Evolutionary conservation across 2,329 filamentous ascomycete genomes (phyloP).

Genomic region (Geosmithia morbida): DNA sequence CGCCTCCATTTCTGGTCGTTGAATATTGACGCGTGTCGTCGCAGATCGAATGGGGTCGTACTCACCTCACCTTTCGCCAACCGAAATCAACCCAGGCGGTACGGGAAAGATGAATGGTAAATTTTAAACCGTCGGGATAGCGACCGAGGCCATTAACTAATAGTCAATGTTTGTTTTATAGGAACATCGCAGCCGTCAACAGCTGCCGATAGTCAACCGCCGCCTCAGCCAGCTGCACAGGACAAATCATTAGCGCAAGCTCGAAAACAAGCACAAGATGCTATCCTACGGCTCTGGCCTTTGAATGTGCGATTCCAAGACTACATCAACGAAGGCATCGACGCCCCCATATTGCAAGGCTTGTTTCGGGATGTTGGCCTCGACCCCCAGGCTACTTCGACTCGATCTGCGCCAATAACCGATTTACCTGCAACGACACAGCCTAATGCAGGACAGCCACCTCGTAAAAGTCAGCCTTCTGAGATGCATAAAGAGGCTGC

Average conservation of each 20-base stretch:
- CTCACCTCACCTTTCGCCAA: slow-evolving; percentile 34
- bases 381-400: slow-evolving; percentile 14
- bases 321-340: slow-evolving; percentile 59
- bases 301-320: slow-evolving; percentile 61
- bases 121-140: neutral
- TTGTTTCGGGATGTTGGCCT: slow-evolving; percentile 59
- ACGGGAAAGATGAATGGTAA: neutral
- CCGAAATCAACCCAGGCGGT: slow-evolving; percentile 20
- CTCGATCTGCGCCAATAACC: neutral
- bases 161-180: neutral
- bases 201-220: neutral
- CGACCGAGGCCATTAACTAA: neutral
- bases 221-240: neutral
- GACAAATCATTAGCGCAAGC: slow-evolving; percentile 17
- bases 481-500: neutral
- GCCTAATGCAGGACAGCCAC: neutral
- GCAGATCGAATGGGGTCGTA: slow-evolving; percentile 34
- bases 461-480: neutral
- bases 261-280: slow-evolving; percentile 47
- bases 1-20: neutral
- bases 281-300: slow-evolving; percentile 48
- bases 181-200: neutral
- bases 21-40: neutral
- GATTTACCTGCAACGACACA: neutral
- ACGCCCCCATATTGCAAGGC: slow-evolving; percentile 42